phyloP scores from a whole-genome alignment of 1,284 basidiomycete species.

The Xerocomus tenax region DNA sequence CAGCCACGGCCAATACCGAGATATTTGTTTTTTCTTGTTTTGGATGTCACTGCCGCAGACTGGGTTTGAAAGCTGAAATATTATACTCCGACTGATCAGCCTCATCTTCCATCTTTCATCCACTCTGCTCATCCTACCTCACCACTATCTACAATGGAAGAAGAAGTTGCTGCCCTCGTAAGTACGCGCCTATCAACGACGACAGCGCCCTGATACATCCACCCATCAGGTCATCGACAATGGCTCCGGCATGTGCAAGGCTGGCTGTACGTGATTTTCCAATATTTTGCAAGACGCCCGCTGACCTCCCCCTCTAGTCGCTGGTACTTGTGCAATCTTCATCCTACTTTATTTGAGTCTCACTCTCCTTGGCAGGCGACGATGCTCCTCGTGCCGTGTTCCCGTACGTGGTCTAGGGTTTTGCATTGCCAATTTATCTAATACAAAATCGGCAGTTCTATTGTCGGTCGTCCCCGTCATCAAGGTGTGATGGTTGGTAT shows the following conservation, averaged over 20 bases:
- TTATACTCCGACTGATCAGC: constrained; percentile 22
- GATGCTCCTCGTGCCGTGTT: constrained; percentile 73
- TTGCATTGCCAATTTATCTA: constrained; percentile 4
- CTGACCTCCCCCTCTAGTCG: constrained; percentile 18
- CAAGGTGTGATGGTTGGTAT: constrained; percentile 82
- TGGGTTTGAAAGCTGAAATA: constrained; percentile 21
- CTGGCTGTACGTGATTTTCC: constrained; percentile 40
- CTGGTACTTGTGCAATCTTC: constrained; percentile 15
- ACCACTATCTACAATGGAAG: constrained; percentile 32
- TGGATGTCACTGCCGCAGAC: constrained; percentile 12
- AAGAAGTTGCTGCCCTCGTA: constrained; percentile 42
- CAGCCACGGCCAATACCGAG: background rate
- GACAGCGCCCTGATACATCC: background rate
- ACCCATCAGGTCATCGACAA: constrained; percentile 48
- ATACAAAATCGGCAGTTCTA: constrained; percentile 43
- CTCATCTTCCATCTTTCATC: constrained; percentile 15
- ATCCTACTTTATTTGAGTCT: background rate
- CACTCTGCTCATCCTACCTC: constrained; percentile 15
- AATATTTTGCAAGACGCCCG: background rate
- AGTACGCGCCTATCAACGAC: constrained; percentile 6
- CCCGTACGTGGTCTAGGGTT: constrained; percentile 39
- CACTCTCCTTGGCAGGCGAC: constrained; percentile 43
- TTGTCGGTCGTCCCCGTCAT: constrained; percentile 82
- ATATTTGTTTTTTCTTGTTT: constrained; percentile 18
- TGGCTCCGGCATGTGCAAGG: constrained; percentile 68